A percentile compares a stretch with the other conserved stretches of the same genome.
These are phyloP conservation scores for Zygosaccharomyces bailii DNA, from an alignment of 805 yeast species.

Conservation along the genomic window DNA sequence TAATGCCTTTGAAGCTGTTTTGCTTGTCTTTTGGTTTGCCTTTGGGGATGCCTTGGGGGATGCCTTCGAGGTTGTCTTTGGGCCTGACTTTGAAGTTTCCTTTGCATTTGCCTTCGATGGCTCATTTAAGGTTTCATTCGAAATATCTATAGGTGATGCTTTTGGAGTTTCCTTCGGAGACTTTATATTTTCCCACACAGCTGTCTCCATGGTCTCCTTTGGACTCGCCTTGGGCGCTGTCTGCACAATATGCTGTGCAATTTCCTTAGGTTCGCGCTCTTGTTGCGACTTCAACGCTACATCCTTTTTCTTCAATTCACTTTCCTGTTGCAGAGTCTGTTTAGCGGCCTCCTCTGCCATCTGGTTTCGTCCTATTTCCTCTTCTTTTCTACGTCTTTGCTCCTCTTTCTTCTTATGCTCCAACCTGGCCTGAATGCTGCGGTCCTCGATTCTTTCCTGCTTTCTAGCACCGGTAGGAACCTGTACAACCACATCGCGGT, in stretches of 20 bases:
- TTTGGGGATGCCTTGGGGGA: neutral
- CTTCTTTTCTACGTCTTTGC: neutral
- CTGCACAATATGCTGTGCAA: too few species aligned
- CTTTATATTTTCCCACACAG: too few species aligned
- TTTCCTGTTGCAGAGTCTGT: conserved; percentile 19
- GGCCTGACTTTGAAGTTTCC: neutral
- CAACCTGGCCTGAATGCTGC: conserved; percentile 8
- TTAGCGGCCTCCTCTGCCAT: conserved; percentile 28
- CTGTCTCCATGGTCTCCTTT: too few species aligned
- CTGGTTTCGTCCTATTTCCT: conserved; percentile 5
- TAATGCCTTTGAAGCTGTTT: neutral
- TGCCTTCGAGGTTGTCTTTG: neutral
- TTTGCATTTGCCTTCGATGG: conserved; percentile 4
- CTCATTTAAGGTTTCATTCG: conserved; percentile 1
- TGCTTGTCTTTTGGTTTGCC: neutral
- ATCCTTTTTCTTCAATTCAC: conserved; percentile 14
- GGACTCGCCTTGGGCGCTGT: too few species aligned
- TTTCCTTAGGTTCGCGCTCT: too few species aligned
- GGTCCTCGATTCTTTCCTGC: conserved; percentile 1
- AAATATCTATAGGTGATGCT: conserved; percentile 3
- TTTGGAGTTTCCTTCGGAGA: too few species aligned
- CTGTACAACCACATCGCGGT: conserved; percentile 27
- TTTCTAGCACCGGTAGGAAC: conserved; percentile 24
- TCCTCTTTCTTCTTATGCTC: conserved; percentile 3
- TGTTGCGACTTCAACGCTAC: conserved; percentile 16